phyloP scores from a whole-genome alignment of 2,329 filamentous ascomycete species.

The Stylonectria norvegica region DNA sequence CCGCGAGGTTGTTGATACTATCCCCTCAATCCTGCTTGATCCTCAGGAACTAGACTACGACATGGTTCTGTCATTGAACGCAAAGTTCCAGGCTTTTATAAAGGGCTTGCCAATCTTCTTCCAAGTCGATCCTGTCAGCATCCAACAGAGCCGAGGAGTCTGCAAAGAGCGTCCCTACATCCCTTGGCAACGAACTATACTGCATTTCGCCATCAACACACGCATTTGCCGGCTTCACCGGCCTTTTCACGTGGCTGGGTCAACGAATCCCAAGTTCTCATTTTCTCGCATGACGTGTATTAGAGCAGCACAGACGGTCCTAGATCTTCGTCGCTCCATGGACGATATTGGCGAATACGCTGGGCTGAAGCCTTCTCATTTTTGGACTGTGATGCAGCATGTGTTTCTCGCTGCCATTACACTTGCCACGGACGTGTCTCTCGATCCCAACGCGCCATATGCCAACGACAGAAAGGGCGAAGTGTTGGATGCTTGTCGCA shows the following conservation, averaged over 20 bases:
- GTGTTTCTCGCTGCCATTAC: slow-evolving; percentile 12
- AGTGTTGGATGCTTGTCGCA: slow-evolving; percentile 8
- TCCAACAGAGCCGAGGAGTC: slow-evolving; percentile 1
- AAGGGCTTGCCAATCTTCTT: slow-evolving; percentile 5
- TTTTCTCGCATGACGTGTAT: slow-evolving; percentile 10
- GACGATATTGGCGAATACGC: slow-evolving; percentile 2
- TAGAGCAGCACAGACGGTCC: slow-evolving; percentile 5
- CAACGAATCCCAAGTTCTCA: slow-evolving; percentile 3
- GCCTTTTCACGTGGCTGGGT: slow-evolving; percentile 8
- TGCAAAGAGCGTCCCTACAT: slow-evolving; percentile 6
- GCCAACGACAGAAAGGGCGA: slow-evolving; percentile 4
- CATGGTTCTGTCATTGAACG: slow-evolving; percentile 6
- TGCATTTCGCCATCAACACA: slow-evolving; percentile 11
- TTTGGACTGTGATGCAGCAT: slow-evolving; percentile 9
- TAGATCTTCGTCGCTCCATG: slow-evolving; percentile 9
- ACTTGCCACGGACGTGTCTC: slow-evolving; percentile 9
- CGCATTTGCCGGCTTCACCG: slow-evolving; percentile 14
- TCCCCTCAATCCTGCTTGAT: slow-evolving; percentile 5
- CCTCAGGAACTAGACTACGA: slow-evolving; percentile 6
- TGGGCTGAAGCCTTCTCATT: slow-evolving; percentile 2
- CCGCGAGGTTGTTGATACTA: slow-evolving; percentile 11
- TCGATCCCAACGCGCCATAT: slow-evolving; percentile 4
- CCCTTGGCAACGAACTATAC: slow-evolving; percentile 5
- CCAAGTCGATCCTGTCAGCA: slow-evolving; percentile 5
- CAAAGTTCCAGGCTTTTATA: slow-evolving; percentile 7